phyloP scores from a whole-genome alignment of 75 land plant genomes.

The Adiantum capillusveneris region DNA sequence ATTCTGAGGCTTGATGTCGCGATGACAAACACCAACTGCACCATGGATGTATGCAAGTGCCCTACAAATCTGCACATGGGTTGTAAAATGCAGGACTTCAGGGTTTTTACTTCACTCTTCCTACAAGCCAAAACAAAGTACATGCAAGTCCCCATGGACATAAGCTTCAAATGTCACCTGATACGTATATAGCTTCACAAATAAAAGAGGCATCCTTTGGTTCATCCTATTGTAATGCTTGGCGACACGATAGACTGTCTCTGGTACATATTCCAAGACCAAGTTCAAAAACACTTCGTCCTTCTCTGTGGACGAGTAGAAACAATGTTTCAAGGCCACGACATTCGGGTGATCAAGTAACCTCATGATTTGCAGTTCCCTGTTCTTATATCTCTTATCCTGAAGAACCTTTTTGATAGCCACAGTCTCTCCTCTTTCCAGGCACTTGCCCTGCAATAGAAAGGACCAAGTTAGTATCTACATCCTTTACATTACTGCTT shows the following conservation, averaged over 20 bases:
- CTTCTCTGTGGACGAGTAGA: conserved; percentile 76
- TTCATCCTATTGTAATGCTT: conserved; percentile 67
- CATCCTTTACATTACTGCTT: not conserved
- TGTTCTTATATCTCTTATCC: conserved; percentile 87
- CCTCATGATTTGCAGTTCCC: conserved; percentile 90
- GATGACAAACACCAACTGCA: conserved; percentile 74
- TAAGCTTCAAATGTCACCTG: conserved; percentile 36
- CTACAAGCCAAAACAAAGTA: too few species aligned
- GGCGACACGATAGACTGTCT: conserved; percentile 60
- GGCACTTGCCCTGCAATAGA: conserved; percentile 66
- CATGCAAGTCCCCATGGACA: too few species aligned
- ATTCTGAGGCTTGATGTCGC: conserved; percentile 95
- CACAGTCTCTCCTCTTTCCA: conserved; percentile 94
- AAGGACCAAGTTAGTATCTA: not conserved
- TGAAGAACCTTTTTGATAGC: conserved; percentile 96
- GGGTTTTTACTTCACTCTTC: too few species aligned
- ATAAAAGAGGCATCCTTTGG: conserved; percentile 82
- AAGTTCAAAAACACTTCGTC: conserved; percentile 77
- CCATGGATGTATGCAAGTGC: conserved; percentile 80
- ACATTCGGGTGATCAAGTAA: conserved; percentile 81
- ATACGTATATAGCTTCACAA: conserved; percentile 78
- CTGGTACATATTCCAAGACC: conserved; percentile 86
- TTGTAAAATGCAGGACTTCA: too few species aligned
- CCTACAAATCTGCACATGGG: conserved; percentile 59
- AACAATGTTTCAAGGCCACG: conserved; percentile 73